phyloP scores from a whole-genome alignment of 2,329 filamentous ascomycete species.

The Fusarium mexicanum region DNA sequence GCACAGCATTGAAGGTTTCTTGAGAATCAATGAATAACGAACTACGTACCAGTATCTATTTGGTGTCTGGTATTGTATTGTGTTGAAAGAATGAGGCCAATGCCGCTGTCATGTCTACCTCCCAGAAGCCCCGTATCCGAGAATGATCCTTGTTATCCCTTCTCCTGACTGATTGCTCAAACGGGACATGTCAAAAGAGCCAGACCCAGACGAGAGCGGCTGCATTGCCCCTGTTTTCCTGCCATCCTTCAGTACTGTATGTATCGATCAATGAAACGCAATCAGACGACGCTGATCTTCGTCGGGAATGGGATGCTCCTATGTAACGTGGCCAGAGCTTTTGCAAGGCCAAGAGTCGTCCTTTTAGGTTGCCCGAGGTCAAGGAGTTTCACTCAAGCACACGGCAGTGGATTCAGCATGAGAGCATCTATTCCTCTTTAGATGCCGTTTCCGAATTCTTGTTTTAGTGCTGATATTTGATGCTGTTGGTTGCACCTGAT shows the following conservation, averaged over 20 bases:
- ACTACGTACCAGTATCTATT: background rate
- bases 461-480: constrained; percentile 32
- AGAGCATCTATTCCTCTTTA: constrained; percentile 10
- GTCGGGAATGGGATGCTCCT: background rate
- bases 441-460: constrained; percentile 33
- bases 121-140: background rate
- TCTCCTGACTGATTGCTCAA: background rate
- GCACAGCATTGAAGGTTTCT: background rate
- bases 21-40: background rate
- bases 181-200: background rate
- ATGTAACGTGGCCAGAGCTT: constrained; percentile 23
- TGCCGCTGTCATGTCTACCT: background rate
- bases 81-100: background rate
- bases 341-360: background rate
- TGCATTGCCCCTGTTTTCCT: constrained; percentile 11
- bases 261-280: constrained; percentile 17
- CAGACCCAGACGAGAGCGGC: background rate
- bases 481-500: background rate
- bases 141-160: background rate
- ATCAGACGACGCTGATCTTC: constrained; percentile 14
- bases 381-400: constrained; percentile 7
- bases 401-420: constrained; percentile 13
- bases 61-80: background rate
- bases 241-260: background rate
- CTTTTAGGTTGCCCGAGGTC: background rate